Percentiles rank a stretch among this genome's conserved stretches.
These are phyloP conservation scores for Phyllosticta citrichinensis DNA, from an alignment of 2,329 filamentous ascomycete species.

Conservation along the genomic window DNA sequence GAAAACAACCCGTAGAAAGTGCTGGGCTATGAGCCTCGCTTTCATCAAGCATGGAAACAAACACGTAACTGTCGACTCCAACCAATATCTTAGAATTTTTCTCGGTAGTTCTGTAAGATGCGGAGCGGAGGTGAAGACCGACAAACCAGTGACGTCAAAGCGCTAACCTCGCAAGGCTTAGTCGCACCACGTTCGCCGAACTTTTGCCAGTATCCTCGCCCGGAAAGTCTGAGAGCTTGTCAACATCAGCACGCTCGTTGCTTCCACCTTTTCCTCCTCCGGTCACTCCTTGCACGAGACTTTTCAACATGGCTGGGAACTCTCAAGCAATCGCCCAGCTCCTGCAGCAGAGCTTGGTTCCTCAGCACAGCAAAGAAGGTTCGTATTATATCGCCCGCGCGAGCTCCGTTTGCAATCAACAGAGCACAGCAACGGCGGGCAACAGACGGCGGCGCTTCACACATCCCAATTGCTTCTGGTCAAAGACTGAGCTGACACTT, in stretches of 20 bases:
- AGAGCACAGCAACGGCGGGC: neutral
- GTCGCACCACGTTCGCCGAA: neutral
- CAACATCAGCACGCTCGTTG: neutral
- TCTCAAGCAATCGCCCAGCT: conserved; percentile 63
- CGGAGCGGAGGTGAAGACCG: neutral
- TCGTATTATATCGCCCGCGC: conserved; percentile 22
- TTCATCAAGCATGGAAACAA: too few species aligned
- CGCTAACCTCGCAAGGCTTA: neutral
- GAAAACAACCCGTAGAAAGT: too few species aligned
- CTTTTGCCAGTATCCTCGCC: neutral
- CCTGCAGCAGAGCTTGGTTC: conserved; percentile 84
- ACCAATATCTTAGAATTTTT: too few species aligned
- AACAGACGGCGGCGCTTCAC: neutral
- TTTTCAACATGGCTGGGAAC: conserved; percentile 47
- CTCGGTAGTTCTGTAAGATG: neutral
- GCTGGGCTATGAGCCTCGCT: too few species aligned
- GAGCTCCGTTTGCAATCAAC: neutral
- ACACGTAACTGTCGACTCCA: too few species aligned
- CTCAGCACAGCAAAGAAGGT: conserved; percentile 83
- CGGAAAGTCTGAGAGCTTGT: conserved; percentile 10
- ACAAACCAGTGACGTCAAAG: neutral
- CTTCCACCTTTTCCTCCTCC: neutral
- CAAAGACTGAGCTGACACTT: conserved; percentile 15
- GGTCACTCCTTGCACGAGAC: conserved; percentile 2
- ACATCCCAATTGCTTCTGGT: neutral